Conservation (phyloP, 2,329 filamentous ascomycete species). For the Bipolaris bicolor region DNA sequence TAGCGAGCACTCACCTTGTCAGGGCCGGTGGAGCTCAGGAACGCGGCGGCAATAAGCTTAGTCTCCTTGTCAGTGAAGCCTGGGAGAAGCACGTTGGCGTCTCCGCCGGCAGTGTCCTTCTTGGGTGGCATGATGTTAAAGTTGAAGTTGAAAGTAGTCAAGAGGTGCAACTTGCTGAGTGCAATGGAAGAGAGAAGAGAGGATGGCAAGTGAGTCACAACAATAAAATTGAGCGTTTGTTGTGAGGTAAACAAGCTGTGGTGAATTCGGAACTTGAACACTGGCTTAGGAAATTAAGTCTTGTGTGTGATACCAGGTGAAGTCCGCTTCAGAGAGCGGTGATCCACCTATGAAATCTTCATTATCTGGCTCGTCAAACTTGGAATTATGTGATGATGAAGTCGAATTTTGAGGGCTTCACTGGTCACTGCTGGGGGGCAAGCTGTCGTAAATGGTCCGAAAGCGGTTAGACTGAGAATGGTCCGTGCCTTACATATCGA, state of each 20-base stretch:
- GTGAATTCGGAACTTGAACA: slow-evolving; percentile 14
- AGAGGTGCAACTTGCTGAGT: neutral
- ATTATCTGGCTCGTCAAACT: neutral
- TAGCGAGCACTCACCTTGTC: slow-evolving; percentile 33
- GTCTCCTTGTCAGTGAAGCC: slow-evolving; percentile 37
- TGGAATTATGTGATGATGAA: neutral
- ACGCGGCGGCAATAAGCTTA: slow-evolving; percentile 41
- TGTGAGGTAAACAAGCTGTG: slow-evolving; percentile 2
- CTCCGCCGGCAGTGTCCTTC: slow-evolving; percentile 18
- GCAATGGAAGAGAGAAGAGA: neutral
- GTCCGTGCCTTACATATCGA: neutral
- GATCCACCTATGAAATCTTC: neutral
- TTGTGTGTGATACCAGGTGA: slow-evolving; percentile 11
- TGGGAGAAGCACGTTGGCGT: slow-evolving; percentile 12
- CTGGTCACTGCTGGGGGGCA: neutral
- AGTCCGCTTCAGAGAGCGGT: neutral
- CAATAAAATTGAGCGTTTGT: slow-evolving; percentile 5
- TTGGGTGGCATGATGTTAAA: slow-evolving; percentile 35
- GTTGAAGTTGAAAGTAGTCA: neutral
- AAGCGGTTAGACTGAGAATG: neutral
- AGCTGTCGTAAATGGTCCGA: neutral
- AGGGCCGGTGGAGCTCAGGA: slow-evolving; percentile 29
- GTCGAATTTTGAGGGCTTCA: neutral
- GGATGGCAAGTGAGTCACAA: neutral
- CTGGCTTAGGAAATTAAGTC: neutral